Conservation (phyloP, 192 early-diverging fungal species). For the Linnemannia hyalina region DNA sequence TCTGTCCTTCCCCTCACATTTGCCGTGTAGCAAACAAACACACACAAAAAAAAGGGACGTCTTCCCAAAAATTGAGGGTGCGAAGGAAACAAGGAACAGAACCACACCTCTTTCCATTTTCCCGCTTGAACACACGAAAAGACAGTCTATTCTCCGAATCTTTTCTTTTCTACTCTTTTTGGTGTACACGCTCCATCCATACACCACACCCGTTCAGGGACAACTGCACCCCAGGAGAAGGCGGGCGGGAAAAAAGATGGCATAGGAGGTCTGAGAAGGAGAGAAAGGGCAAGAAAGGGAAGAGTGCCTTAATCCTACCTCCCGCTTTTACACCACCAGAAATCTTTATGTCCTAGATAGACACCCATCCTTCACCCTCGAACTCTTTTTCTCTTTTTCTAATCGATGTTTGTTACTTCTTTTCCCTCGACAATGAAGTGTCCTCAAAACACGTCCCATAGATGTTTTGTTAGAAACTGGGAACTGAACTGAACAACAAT, state of each 20-base stretch:
- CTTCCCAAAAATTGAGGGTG: neutral
- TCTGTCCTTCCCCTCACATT: too few relatives aligned
- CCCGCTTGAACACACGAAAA: neutral
- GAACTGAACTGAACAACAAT: neutral
- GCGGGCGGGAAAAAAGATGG: neutral
- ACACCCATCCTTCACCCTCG: neutral
- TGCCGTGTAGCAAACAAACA: neutral
- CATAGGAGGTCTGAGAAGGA: neutral
- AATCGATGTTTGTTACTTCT: neutral
- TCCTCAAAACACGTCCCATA: neutral
- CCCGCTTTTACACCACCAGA: neutral
- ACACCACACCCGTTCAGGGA: slow-evolving; percentile 4
- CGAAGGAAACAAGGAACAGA: neutral
- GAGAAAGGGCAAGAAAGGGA: neutral
- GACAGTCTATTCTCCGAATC: neutral
- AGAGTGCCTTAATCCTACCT: neutral
- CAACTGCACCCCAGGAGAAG: neutral
- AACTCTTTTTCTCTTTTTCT: neutral
- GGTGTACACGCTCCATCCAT: neutral
- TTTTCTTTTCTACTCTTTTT: neutral
- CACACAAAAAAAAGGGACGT: neutral
- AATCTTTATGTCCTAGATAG: neutral
- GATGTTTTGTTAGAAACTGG: neutral
- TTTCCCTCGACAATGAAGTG: neutral
- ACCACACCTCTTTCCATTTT: neutral